Base-by-base conservation (phyloP, 2,329 filamentous ascomycete genomes). In the Sarocladiaceae sp. region DNA sequence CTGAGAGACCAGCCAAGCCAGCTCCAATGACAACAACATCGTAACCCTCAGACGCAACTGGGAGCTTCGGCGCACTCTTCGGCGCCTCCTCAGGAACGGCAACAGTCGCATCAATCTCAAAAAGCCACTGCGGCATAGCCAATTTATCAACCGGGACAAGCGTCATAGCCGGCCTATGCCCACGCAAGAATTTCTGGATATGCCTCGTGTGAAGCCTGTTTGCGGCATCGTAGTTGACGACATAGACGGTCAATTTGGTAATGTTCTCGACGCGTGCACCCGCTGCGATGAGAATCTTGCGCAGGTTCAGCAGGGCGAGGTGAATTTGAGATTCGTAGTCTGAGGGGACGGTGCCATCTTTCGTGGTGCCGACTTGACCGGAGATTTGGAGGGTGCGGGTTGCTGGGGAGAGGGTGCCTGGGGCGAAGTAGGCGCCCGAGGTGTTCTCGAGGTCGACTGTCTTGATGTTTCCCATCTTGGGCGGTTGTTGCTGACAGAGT, bases 21-120 rank as follows among this genome's bases (percentile, higher is more conserved):
- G 72, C 75, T 2, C 76, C 76, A n/a, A 78, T 59, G 13, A 79
- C 60, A 12, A 72, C 50, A 3, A 67, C 62, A 26, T 69, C 59
- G 17, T 31, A 61, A 50, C 13, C 23, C 29, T 23, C 11, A 13
- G 3, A 11, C 51, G 36, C 2, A 51, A 55, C 13, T 53, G 44
- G 2, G 52, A 20, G 18, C n/a, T 28, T 28, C 42, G 18, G 22
- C 61, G n/a, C n/a, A n/a, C n/a, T n/a, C n/a, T n/a, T n/a, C n/a
- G n/a, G n/a, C n/a, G n/a, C n/a, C n/a, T n/a, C n/a, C n/a, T n/a
- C 55, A 6, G 57, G 56, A 4, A 58, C 15, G 6, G 58, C 60
- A 6, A 67, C 60, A 4, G 71, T 59, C 4, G 73, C 73, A 29
- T 75, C 72, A 35, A 76, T 64, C 61, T 76, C 71, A 55, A 76